A percentile compares a stretch with the other conserved stretches of the same genome.
Conservation (phyloP, 305 asterid species). For the Fraxinus floribunda region DNA sequence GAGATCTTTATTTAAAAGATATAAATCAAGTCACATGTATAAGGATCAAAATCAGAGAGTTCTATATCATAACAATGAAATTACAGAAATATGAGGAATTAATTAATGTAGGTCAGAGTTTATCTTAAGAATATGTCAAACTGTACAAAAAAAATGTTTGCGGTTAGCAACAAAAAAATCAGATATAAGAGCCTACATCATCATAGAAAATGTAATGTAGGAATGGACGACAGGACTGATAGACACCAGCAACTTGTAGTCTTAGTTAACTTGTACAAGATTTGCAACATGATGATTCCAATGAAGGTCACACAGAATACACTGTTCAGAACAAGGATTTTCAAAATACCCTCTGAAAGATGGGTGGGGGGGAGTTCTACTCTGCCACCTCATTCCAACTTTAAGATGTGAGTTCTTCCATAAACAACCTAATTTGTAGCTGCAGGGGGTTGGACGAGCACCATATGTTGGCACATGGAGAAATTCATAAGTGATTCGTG, state of each 20-base stretch:
- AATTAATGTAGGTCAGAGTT: background rate
- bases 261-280: background rate
- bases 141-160: background rate
- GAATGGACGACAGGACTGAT: background rate
- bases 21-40: background rate
- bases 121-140: background rate
- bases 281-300: background rate
- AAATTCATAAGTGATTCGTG: background rate
- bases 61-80: background rate
- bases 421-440: background rate
- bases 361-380: background rate
- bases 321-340: background rate
- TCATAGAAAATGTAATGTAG: background rate
- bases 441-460: background rate
- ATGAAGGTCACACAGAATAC: background rate
- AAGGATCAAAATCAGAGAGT: background rate
- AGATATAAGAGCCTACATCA: background rate
- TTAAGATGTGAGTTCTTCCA: background rate
- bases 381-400: background rate
- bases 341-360: background rate
- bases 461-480: background rate
- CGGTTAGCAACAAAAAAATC: background rate
- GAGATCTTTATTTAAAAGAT: background rate
- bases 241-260: background rate
- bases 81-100: background rate